Evolutionary conservation across 495 filamentous ascomycete genomes (phyloP).

Genomic region (Aspergillus sclerotioniger): DNA sequence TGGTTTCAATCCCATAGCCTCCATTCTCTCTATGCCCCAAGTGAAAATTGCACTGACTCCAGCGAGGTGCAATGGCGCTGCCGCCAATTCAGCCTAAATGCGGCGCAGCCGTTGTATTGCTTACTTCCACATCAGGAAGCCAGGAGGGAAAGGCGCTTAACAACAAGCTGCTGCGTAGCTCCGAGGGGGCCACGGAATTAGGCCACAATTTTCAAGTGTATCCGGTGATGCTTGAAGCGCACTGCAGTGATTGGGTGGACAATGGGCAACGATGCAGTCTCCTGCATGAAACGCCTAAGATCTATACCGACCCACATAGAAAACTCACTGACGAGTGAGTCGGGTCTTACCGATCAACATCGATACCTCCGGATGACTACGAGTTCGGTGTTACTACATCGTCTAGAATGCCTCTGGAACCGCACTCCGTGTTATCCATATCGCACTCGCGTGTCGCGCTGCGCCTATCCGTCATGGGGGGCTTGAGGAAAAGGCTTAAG

Average conservation of each 20-base stretch:
- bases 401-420: conserved; percentile 7
- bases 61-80: background rate
- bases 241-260: background rate
- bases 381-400: conserved; percentile 15
- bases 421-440: conserved; percentile 9
- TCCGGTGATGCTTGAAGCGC: background rate
- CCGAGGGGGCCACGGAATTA: background rate
- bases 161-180: background rate
- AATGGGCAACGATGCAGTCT: background rate
- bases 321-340: background rate
- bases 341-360: background rate
- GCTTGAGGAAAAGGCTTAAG: background rate
- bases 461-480: conserved; percentile 17
- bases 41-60: background rate
- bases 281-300: conserved; percentile 8
- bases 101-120: background rate
- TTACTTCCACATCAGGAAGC: background rate
- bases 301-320: conserved; percentile 6
- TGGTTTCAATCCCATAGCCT: background rate
- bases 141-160: background rate
- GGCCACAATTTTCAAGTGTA: background rate
- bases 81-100: background rate
- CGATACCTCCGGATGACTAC: conserved; percentile 11
- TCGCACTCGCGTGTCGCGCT: conserved; percentile 20
- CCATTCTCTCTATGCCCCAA: background rate